phyloP scores from a whole-genome alignment of 192 early-diverging fungal genomes.

The Diversispora epigaea region DNA sequence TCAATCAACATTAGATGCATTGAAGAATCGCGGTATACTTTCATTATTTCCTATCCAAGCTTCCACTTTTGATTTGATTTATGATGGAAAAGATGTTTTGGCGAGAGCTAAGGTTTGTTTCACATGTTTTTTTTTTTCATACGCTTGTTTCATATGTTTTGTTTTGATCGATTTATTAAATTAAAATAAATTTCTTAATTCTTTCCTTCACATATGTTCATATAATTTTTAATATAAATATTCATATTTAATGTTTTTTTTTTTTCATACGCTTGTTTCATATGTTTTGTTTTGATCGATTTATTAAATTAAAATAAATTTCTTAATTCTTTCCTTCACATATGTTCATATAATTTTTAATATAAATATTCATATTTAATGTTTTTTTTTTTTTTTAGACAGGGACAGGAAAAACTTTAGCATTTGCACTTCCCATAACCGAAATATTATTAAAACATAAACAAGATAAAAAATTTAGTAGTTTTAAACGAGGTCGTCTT shows the following conservation, averaged over 20 bases:
- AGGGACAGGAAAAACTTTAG: conserved; percentile 80
- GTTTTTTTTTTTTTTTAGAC: conserved; percentile 40
- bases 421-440: conserved; percentile 78
- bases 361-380: background rate
- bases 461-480: background rate
- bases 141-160: no score
- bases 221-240: background rate
- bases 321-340: background rate
- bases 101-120: conserved; percentile 55
- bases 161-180: background rate
- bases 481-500: conserved; percentile 44
- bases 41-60: conserved; percentile 95
- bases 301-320: background rate
- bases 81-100: conserved; percentile 73
- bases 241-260: background rate
- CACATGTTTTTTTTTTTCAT: no score
- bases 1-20: conserved; percentile 63
- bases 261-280: conserved; percentile 47
- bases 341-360: background rate
- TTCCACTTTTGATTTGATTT: conserved; percentile 71
- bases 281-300: no score
- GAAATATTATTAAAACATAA: conserved; percentile 55
- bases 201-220: background rate
- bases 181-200: background rate
- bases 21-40: conserved; percentile 72